Conservation (phyloP, 257 asterid species). For the Solanum pinnatisectum region DNA sequence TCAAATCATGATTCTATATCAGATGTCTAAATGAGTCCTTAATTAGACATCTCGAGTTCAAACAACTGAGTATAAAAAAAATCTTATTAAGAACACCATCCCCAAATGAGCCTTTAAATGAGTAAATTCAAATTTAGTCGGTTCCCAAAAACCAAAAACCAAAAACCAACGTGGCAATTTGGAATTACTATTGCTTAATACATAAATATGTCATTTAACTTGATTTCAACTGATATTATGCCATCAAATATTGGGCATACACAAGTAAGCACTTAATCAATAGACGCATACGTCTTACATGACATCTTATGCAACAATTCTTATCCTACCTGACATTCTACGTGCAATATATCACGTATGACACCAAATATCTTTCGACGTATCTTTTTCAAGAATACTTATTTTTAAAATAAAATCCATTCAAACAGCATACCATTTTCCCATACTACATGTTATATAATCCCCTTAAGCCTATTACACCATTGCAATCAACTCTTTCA, state of each 20-base stretch:
- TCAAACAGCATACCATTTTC: neutral
- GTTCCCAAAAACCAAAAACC: accelerated
- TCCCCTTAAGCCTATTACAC: neutral
- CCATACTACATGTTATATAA: neutral
- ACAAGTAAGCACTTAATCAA: too few relatives aligned
- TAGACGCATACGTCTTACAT: too few relatives aligned
- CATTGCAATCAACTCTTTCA: neutral
- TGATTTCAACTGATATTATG: too few relatives aligned
- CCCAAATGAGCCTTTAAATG: too few relatives aligned
- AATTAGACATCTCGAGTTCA: neutral
- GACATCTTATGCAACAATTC: too few relatives aligned
- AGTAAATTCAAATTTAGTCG: too few relatives aligned
- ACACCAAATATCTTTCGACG: neutral
- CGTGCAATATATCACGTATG: too few relatives aligned
- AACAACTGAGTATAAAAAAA: too few relatives aligned
- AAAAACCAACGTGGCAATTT: neutral
- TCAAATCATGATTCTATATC: neutral
- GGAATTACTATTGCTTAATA: neutral
- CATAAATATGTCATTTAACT: too few relatives aligned
- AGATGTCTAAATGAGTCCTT: too few relatives aligned
- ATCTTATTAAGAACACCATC: accelerated
- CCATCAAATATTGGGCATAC: too few relatives aligned
- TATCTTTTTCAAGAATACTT: neutral
- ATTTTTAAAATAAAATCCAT: neutral
- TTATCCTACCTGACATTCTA: too few relatives aligned